Evolutionary conservation across 495 filamentous ascomycete species (phyloP).

Genomic region (Collariella sp.): DNA sequence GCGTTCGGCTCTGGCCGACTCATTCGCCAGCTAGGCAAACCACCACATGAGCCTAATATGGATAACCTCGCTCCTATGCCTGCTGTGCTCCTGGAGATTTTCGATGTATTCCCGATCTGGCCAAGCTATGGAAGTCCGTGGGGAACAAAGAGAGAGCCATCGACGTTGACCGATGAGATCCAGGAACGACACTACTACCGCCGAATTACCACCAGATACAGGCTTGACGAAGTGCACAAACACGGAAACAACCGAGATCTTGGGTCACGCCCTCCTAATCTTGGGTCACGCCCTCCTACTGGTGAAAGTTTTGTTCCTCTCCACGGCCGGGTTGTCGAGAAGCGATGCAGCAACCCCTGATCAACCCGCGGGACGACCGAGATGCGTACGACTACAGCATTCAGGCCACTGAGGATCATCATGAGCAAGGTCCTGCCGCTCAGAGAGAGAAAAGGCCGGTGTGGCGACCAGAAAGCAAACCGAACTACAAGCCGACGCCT

Average conservation of each 20-base stretch:
- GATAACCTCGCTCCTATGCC: constrained; percentile 4
- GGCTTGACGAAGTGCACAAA: no score
- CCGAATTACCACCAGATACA: no score
- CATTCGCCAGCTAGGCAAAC: constrained; percentile 1
- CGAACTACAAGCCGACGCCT: constrained; percentile 28
- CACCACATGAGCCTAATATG: constrained; percentile 13
- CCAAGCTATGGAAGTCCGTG: neutral
- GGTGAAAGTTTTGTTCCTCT: no score
- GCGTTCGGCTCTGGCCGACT: constrained; percentile 13
- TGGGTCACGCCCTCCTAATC: no score
- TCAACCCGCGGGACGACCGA: constrained; percentile 6
- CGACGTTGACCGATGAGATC: neutral
- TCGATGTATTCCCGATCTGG: constrained; percentile 10
- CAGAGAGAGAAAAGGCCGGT: neutral
- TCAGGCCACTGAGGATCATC: constrained; percentile 22
- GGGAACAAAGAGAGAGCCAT: neutral
- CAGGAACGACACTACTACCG: neutral
- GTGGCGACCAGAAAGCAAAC: constrained; percentile 4
- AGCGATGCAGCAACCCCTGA: constrained; percentile 18
- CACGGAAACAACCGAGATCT: no score
- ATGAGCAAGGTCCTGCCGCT: constrained; percentile 6
- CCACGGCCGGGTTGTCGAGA: neutral
- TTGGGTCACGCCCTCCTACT: no score
- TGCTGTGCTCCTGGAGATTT: neutral
- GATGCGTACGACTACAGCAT: constrained; percentile 19